Evolutionary conservation across 495 filamentous ascomycete genomes (phyloP).

Genomic region (Aspergillus saccharolyticus): DNA sequence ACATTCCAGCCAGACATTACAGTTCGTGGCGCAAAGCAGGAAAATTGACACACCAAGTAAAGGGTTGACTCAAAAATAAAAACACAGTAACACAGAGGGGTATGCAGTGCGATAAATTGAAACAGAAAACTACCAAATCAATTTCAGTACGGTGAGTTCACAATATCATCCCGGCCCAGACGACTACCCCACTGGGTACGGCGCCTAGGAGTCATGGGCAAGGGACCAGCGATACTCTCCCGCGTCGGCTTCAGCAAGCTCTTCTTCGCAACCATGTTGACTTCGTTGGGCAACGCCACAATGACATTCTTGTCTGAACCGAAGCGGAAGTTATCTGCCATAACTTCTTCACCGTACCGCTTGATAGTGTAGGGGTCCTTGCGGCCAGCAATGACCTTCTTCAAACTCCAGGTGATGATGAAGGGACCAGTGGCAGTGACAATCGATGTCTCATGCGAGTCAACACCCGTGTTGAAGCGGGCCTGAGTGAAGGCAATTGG

Average conservation of each 20-base stretch:
- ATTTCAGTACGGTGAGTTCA: conserved; percentile 73
- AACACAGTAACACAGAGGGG: conserved; percentile 32
- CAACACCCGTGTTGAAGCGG: conserved; percentile 88
- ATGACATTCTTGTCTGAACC: conserved; percentile 97
- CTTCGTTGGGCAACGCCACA: conserved; percentile 92
- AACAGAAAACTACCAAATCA: conserved; percentile 15
- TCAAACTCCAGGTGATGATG: conserved; percentile 93
- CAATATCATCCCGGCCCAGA: conserved; percentile 69
- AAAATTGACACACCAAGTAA: conserved; percentile 25
- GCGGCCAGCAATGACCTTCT: conserved; percentile 71
- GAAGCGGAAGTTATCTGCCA: conserved; percentile 98
- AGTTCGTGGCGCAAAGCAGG: conserved; percentile 10
- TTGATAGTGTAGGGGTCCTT: conserved; percentile 95
- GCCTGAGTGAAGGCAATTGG: conserved; percentile 84
- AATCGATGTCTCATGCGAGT: conserved; percentile 77
- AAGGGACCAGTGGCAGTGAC: conserved; percentile 97
- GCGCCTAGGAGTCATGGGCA: conserved; percentile 49
- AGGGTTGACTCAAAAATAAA: conserved; percentile 13
- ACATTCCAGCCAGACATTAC: conserved; percentile 5
- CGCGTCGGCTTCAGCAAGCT: conserved; percentile 82
- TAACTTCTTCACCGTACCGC: conserved; percentile 89
- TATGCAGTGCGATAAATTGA: conserved; percentile 32
- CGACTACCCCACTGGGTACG: conserved; percentile 47
- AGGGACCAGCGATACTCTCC: conserved; percentile 76
- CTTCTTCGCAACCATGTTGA: conserved; percentile 89